Conservation (phyloP, 1,284 basidiomycete species). For the Ustilago hordei region DNA sequence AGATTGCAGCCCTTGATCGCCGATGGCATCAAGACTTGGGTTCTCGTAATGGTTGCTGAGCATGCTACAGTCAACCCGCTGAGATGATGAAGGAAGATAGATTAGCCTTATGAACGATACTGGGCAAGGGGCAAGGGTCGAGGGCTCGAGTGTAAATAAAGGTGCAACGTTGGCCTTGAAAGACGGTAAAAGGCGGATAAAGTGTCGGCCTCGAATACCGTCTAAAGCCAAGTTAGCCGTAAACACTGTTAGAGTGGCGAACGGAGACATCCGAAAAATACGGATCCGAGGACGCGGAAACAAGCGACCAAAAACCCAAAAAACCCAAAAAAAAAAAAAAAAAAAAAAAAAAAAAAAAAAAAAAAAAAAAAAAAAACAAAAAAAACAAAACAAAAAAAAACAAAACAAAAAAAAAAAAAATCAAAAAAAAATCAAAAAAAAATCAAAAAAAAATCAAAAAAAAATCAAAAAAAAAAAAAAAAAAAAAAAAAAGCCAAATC, state of each 20-base stretch:
- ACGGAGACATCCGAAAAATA: constrained; percentile 21
- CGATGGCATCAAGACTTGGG: background rate
- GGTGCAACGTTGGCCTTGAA: background rate
- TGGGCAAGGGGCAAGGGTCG: constrained; percentile 15
- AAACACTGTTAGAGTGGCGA: background rate
- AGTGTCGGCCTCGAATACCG: constrained; percentile 17
- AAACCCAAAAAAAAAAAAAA: no score
- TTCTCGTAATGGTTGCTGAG: background rate
- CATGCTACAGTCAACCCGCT: background rate
- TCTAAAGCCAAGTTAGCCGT: background rate
- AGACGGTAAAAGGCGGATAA: constrained; percentile 9
- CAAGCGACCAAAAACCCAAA: background rate
- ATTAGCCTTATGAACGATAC: background rate
- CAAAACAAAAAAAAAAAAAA: no score
- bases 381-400: background rate
- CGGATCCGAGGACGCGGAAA: constrained; percentile 17
- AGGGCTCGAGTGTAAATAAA: background rate
- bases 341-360: no score
- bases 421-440: no score
- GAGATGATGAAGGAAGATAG: background rate
- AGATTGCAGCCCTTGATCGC: no score
- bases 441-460: no score
- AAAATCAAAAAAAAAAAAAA: no score
- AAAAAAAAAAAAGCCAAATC: background rate
- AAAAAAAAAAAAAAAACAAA: no score